These are phyloP conservation scores for Asparagopsis taxiformis DNA, from an alignment of 31 red algal genomes.

Conservation along the genomic window DNA sequence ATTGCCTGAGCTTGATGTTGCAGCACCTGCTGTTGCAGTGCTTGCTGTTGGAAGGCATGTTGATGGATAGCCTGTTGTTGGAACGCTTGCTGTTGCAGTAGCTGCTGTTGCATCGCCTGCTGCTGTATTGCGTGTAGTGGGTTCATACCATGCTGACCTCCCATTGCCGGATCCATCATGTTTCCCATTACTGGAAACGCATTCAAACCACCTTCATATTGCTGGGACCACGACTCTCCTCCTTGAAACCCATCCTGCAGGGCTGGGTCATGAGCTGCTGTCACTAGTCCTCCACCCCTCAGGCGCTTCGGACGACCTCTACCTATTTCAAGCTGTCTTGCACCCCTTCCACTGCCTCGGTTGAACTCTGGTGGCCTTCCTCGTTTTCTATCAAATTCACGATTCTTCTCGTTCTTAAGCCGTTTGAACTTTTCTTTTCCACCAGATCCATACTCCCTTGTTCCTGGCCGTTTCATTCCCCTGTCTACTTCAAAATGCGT, in stretches of 20 bases:
- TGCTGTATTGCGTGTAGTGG: constrained; percentile 18
- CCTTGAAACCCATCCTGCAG: constrained; percentile 9
- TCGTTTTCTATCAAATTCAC: constrained; percentile 34
- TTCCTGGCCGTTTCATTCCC: constrained; percentile 2
- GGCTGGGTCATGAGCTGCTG: not conserved
- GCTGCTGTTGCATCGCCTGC: constrained; percentile 28
- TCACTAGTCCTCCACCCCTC: not conserved
- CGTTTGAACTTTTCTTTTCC: not conserved
- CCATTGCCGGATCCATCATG: constrained; percentile 6
- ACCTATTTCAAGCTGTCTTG: constrained; percentile 12
- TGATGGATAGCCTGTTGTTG: constrained; percentile 43
- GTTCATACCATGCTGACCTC: constrained; percentile 14
- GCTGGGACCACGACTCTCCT: constrained; percentile 3
- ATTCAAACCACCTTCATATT: constrained; percentile 4
- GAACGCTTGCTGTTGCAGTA: constrained; percentile 45
- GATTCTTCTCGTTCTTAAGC: constrained; percentile 22
- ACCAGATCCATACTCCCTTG: not conserved
- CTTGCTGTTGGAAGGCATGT: constrained; percentile 33
- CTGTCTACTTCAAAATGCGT: not conserved
- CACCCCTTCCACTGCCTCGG: constrained; percentile 14
- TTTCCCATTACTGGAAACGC: not conserved
- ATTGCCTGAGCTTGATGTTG: constrained; percentile 55
- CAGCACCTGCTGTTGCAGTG: constrained; percentile 16
- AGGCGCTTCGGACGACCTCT: constrained; percentile 8
- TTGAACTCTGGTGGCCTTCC: constrained; percentile 13